phyloP scores from a whole-genome alignment of 768 basidiomycete genomes.

The Mycena albidolilacea region DNA sequence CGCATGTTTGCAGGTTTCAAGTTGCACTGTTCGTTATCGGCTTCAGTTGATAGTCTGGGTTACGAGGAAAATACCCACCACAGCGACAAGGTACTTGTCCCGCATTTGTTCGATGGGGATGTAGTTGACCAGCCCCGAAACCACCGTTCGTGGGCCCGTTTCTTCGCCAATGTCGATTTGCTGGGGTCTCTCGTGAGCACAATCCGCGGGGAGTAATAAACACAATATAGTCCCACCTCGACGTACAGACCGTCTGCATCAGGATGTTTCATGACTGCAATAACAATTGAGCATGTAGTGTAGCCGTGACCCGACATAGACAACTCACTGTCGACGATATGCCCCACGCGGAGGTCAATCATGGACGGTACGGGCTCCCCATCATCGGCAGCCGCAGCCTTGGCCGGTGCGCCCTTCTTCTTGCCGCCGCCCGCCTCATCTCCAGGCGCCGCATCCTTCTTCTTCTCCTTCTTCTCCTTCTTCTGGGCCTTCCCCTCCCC shows the following conservation, averaged over 20 bases:
- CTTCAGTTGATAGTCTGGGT: background rate
- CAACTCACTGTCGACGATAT: slow-evolving; percentile 87
- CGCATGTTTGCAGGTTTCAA: slow-evolving; percentile 97
- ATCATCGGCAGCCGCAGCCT: slow-evolving; percentile 70
- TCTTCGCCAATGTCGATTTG: slow-evolving; percentile 98
- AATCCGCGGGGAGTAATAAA: background rate
- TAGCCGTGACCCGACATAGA: background rate
- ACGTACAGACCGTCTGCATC: slow-evolving; percentile 98
- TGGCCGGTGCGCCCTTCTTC: slow-evolving; percentile 54
- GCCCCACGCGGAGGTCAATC: slow-evolving; percentile 96
- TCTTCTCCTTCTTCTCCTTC: slow-evolving; percentile 75
- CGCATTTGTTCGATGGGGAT: slow-evolving; percentile 96
- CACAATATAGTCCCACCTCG: slow-evolving; percentile 69
- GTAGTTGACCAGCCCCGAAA: slow-evolving; percentile 97
- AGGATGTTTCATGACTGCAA: slow-evolving; percentile 93
- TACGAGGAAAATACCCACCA: slow-evolving; percentile 65
- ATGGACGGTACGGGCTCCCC: slow-evolving; percentile 94
- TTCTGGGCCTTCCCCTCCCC: slow-evolving; percentile 56
- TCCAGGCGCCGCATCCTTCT: slow-evolving; percentile 57
- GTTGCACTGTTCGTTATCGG: slow-evolving; percentile 74
- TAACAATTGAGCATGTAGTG: slow-evolving; percentile 11
- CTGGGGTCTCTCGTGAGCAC: slow-evolving; percentile 54
- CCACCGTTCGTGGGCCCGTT: slow-evolving; percentile 94
- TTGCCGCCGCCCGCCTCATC: slow-evolving; percentile 56
- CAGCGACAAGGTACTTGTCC: slow-evolving; percentile 85